phyloP scores from a whole-genome alignment of 768 basidiomycete species.

The Tricholoma terreum region DNA sequence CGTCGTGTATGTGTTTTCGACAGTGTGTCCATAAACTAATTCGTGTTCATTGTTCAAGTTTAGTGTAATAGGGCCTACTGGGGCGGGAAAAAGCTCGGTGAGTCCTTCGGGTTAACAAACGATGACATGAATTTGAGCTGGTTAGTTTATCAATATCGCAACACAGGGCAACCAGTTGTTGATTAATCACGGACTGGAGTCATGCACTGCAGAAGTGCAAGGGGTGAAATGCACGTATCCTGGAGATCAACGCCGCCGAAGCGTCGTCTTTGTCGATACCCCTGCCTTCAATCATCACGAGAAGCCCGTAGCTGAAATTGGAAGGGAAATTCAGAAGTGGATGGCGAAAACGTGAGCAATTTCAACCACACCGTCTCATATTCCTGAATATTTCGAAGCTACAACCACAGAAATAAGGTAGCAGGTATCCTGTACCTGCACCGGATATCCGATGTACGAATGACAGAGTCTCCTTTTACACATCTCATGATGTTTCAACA shows the following conservation, averaged over 20 bases:
- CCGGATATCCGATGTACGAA: slow-evolving; percentile 1
- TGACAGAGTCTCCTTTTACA: not conserved
- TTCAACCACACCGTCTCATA: not conserved
- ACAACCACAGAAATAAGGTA: not conserved
- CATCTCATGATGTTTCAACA: slow-evolving; percentile 2
- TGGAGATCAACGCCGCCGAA: slow-evolving; percentile 1
- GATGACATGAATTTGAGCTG: not conserved
- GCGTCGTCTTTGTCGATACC: slow-evolving; percentile 3
- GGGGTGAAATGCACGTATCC: slow-evolving; percentile 1
- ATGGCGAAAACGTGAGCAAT: not conserved
- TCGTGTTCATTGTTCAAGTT: not conserved
- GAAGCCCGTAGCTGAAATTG: not conserved
- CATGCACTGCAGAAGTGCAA: slow-evolving; percentile 1
- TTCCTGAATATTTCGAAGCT: not conserved
- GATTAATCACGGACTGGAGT: not conserved
- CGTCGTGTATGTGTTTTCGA: not conserved
- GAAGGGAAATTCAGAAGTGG: not conserved
- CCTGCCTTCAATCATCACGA: slow-evolving; percentile 1
- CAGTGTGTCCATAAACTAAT: not conserved
- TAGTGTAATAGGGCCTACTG: slow-evolving; percentile 2
- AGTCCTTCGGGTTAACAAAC: not conserved
- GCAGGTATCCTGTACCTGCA: slow-evolving; percentile 2
- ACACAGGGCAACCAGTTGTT: not conserved
- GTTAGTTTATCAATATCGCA: slow-evolving; percentile 2
- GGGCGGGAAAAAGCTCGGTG: slow-evolving; percentile 3